These are phyloP conservation scores for Fraxinus baroniana DNA, from an alignment of 305 asterid genomes.

Conservation along the genomic window DNA sequence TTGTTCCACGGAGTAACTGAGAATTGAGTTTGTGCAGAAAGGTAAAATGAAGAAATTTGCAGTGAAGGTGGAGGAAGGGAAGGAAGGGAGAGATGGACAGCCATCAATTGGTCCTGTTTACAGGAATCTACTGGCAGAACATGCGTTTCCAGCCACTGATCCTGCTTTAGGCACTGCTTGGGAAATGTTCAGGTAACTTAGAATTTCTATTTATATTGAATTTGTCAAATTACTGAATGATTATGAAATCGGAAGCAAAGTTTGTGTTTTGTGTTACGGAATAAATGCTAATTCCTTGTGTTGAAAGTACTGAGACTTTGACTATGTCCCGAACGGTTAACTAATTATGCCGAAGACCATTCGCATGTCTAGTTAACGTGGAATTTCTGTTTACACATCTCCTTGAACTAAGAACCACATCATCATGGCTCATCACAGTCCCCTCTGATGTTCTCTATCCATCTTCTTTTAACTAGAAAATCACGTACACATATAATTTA, in stretches of 20 bases:
- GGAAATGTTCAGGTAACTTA: conserved; percentile 66
- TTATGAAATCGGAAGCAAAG: not conserved
- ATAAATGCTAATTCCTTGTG: not conserved
- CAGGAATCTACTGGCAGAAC: conserved; percentile 62
- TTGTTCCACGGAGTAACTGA: not conserved
- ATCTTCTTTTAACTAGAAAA: conserved; percentile 1
- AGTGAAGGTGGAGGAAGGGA: conserved; percentile 71
- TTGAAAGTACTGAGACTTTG: not conserved
- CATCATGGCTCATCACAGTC: not conserved
- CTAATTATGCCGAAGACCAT: not conserved
- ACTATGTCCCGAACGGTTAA: not conserved
- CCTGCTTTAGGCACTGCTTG: conserved; percentile 64
- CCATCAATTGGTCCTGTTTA: conserved; percentile 82
- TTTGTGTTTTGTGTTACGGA: not conserved
- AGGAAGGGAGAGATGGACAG: conserved; percentile 56
- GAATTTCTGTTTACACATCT: not conserved
- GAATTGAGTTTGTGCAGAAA: conserved; percentile 23
- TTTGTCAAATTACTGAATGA: not conserved
- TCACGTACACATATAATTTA: not conserved
- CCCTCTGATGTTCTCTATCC: not conserved
- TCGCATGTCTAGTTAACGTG: not conserved
- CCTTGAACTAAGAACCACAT: not conserved
- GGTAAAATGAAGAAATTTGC: conserved; percentile 53
- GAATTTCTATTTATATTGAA: not conserved
- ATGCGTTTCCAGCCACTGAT: conserved; percentile 59